Base-by-base conservation (phyloP, 139 green algal species). In the Tetratostichococcus sp. region DNA sequence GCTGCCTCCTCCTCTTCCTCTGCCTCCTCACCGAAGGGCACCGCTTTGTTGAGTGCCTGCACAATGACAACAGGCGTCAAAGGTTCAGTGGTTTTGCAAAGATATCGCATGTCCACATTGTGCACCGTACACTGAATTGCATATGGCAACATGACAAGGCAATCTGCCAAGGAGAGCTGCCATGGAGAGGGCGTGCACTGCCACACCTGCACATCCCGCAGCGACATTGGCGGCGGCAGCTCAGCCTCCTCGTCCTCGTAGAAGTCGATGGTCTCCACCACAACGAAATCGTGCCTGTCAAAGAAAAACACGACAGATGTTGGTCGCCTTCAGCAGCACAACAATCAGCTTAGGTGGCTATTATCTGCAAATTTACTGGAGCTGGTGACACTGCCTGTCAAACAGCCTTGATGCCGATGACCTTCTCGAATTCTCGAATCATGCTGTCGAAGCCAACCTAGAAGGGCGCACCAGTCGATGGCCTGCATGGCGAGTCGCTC, bases 211-310 rank as follows among this genome's bases (percentile, higher is more conserved):
- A 98, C 80, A 35, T 99, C 95, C 34, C 90, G 86, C 67, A 93
- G 67, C 1, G 83, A 92, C 72, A 97, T 85, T 5, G 94, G 93
- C n/a, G 79, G 74, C 16, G 95, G 95, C 85, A 99, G 89, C 70
- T 90, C 89, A 1, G 85, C 86, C 30, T 97, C 92, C 79, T 98
- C 95, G 42, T 91, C 94, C 5, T 95, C 89, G 65, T 87, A 84
- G 72, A 99, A 99, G 65, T 95, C 91, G 31, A 99, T 97, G 1
- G 94, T 98, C 80, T 97, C 94, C 17, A 99, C 95, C 19, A 99
- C 86, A 50, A 95, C 88, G 77, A 99, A 99, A 68, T 98, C 94
- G 77, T 98, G 94, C 94, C 89, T 91, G 82, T 34, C 34, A 2
- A 32, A 8, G 5, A 33, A 25, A 21, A 69, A 5, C 2, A 34